Evolutionary conservation across 768 basidiomycete genomes (phyloP).

Genomic region (Clitopilus passeckerianus): DNA sequence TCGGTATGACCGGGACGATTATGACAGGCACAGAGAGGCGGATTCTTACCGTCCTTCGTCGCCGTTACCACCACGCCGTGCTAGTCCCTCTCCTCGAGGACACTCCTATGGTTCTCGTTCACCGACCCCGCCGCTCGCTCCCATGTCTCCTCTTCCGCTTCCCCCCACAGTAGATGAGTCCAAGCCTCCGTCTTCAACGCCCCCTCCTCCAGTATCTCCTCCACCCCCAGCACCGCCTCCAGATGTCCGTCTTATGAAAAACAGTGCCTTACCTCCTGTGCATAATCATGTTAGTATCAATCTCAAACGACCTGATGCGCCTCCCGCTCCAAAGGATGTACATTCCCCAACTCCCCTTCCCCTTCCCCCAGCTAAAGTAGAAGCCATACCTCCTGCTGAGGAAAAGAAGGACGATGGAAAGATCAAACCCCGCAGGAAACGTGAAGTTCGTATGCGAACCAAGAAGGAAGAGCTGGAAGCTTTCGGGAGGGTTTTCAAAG

Average conservation of each 20-base stretch:
- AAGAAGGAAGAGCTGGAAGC: conserved; percentile 61
- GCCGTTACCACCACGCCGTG: conserved; percentile 5
- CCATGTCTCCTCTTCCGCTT: conserved; percentile 15
- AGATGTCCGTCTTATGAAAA: conserved; percentile 18
- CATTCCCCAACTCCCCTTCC: conserved; percentile 40
- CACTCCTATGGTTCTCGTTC: conserved; percentile 1
- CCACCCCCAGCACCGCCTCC: conserved; percentile 34
- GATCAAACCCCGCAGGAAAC: conserved; percentile 26
- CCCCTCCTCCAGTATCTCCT: conserved; percentile 12
- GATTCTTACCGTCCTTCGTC: conserved; percentile 14
- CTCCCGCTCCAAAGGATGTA: conserved; percentile 32
- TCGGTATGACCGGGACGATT: conserved; percentile 8
- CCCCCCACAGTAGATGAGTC: conserved; percentile 15
- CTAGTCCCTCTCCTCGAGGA: not conserved
- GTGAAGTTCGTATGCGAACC: conserved; percentile 43
- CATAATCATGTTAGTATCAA: conserved; percentile 39
- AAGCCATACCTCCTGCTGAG: not conserved
- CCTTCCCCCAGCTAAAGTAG: conserved; percentile 9
- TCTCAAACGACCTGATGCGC: conserved; percentile 33
- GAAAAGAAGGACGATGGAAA: conserved; percentile 9
- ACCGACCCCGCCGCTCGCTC: conserved; percentile 12
- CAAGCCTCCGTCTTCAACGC: conserved; percentile 11
- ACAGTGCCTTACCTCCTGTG: conserved; percentile 17
- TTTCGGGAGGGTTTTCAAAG: conserved; percentile 63
- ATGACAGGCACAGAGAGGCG: conserved; percentile 15